Evolutionary conservation across 2,329 filamentous ascomycete species (phyloP), one percentile per base, ranked within the genome.

Genomic region (Cytospora chrysosperma): DNA sequence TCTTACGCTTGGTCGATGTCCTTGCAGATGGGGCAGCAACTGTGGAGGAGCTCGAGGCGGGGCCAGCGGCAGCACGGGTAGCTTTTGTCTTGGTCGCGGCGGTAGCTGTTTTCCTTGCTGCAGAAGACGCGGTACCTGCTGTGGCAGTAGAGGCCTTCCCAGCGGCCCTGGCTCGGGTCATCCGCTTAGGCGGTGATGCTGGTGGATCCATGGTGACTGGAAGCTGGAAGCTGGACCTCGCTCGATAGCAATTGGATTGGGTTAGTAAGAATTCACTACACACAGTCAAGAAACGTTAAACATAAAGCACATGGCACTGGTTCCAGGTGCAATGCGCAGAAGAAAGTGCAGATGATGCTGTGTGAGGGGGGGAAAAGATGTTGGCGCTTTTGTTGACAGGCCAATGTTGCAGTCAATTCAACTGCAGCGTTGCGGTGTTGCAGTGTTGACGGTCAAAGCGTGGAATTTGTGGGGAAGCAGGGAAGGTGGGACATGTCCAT

Each of bases 1-100:
- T 80, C 75, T 88, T 88, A 67, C 86, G 75, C 72, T 84, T 84
- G 30, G 74, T 65, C 8, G 74, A 69, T 15, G 68, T 70, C 60
- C 72, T 67, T 0, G 72, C 65, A 15, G 70, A 68, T 27, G 71
- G 63, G 21, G 72, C 70, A 24, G 72, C 34, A 37, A 65, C 61
- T 21, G 70, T 64, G 24, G 75, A 72, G 27, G 74, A 68, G 53
- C 75, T 73, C 67, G 74, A 74, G 57, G 74, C 74, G 19, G 75
- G 73, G 71, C 56, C 57, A 32, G 59, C 43, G 26, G 54, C 43
- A n/a, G 62, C 21, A 24, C 73, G 59, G 68, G 71, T 62, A 69
- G 77, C 74, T 70, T 78, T 83, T 51, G 82, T 76, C 69, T 79
- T 61, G 30, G 47, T 81, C 34, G 81, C 76, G 17, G 81, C 76